These are phyloP conservation scores for Acorus calamus DNA, from an alignment of 106 monocot genomes.

Conservation along the genomic window DNA sequence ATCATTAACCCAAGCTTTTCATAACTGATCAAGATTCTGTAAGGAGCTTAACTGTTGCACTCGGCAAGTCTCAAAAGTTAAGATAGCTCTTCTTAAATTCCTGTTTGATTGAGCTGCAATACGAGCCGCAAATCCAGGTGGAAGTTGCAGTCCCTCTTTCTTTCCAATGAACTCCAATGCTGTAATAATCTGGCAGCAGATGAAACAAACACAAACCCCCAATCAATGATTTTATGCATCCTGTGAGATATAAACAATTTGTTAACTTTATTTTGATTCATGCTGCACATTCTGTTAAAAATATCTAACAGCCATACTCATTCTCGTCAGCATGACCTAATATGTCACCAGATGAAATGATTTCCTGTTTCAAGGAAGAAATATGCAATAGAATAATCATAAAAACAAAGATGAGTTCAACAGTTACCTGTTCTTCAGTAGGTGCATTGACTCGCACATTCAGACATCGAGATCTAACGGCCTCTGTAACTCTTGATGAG, in stretches of 20 bases:
- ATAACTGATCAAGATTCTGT: too few species aligned
- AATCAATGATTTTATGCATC: too few species aligned
- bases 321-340: too few species aligned
- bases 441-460: constrained; percentile 88
- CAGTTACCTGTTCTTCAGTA: constrained; percentile 57
- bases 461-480: constrained; percentile 85
- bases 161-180: constrained; percentile 87
- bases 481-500: constrained; percentile 95
- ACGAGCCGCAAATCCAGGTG: constrained; percentile 55
- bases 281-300: too few species aligned
- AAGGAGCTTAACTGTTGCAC: constrained; percentile 72
- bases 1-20: too few species aligned
- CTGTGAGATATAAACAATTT: too few species aligned
- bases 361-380: too few species aligned
- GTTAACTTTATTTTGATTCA: too few species aligned
- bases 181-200: constrained; percentile 49
- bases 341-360: too few species aligned
- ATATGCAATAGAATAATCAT: too few species aligned
- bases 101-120: constrained; percentile 77
- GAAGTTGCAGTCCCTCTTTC: constrained; percentile 84
- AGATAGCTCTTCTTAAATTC: constrained; percentile 82
- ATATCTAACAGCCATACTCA: too few species aligned
- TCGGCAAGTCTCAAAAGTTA: constrained; percentile 81
- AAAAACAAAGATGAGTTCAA: neutral
- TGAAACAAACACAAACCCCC: neutral